These are phyloP conservation scores for Scheffersomyces ergatensis DNA, from an alignment of 805 yeast genomes.

Conservation along the genomic window DNA sequence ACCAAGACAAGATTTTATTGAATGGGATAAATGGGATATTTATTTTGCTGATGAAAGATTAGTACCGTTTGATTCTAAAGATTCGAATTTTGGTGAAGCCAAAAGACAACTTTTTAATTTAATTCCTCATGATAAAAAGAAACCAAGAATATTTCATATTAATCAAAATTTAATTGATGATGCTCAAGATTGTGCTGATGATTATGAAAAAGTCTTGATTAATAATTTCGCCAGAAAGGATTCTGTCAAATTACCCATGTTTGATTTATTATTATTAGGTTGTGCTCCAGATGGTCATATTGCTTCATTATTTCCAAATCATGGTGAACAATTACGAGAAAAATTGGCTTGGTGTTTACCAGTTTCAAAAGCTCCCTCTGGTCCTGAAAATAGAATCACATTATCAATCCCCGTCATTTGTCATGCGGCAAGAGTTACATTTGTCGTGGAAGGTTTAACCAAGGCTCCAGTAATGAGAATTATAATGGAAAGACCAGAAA, in stretches of 20 bases:
- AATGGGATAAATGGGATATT: constrained; percentile 94
- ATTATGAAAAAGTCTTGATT: constrained; percentile 81
- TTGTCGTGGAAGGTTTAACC: constrained; percentile 94
- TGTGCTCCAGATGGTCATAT: constrained; percentile 99
- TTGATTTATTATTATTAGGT: constrained; percentile 86
- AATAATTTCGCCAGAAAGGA: constrained; percentile 94
- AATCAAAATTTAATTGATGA: constrained; percentile 72
- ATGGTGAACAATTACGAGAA: constrained; percentile 79
- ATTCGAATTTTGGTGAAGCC: constrained; percentile 88
- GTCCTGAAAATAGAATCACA: constrained; percentile 81
- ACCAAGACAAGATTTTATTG: constrained; percentile 64
- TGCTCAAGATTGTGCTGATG: constrained; percentile 92
- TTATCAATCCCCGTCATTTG: constrained; percentile 92
- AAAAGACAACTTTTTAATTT: constrained; percentile 77
- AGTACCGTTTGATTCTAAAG: constrained; percentile 79
- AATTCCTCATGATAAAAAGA: constrained; percentile 45
- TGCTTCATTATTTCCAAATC: constrained; percentile 94
- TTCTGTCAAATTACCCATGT: constrained; percentile 92
- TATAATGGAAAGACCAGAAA: constrained; percentile 95
- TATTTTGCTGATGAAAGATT: constrained; percentile 95
- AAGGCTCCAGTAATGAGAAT: constrained; percentile 90
- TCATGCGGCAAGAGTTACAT: constrained; percentile 88
- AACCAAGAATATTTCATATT: constrained; percentile 78
- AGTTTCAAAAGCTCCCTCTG: constrained; percentile 85
- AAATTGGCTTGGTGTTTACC: constrained; percentile 94